phyloP scores from a whole-genome alignment of 306 rosid genomes.

The Astragalus glycyphyllos region DNA sequence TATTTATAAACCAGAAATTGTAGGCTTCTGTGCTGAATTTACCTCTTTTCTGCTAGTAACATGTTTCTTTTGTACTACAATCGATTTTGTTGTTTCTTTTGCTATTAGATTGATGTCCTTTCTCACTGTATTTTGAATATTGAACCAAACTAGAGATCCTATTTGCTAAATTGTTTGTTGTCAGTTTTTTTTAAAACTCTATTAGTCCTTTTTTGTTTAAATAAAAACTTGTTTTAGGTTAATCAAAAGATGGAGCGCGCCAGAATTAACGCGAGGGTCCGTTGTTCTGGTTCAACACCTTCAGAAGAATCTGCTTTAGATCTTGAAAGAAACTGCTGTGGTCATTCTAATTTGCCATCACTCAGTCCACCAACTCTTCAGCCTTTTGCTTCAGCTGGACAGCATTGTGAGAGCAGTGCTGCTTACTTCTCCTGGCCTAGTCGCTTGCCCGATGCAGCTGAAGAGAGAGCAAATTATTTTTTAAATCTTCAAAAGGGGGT shows the following conservation, averaged over 20 bases:
- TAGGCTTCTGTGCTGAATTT: slow-evolving; percentile 29
- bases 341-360: slow-evolving; percentile 92
- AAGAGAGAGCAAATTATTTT: slow-evolving; percentile 95
- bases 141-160: slow-evolving; percentile 28
- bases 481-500: slow-evolving; percentile 93
- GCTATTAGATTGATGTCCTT: neutral
- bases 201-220: slow-evolving; percentile 4
- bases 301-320: slow-evolving; percentile 96
- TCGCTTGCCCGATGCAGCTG: slow-evolving; percentile 81
- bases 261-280: slow-evolving; percentile 68
- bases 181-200: slow-evolving; percentile 10
- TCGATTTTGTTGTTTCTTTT: no score
- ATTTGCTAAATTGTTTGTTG: slow-evolving; percentile 14
- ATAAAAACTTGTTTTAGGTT: slow-evolving; percentile 45
- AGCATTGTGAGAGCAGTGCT: slow-evolving; percentile 90
- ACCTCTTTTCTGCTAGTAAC: neutral
- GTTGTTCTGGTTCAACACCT: slow-evolving; percentile 83
- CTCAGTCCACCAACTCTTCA: slow-evolving; percentile 85
- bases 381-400: slow-evolving; percentile 96
- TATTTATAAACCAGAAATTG: slow-evolving; percentile 1
- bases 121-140: slow-evolving; percentile 21
- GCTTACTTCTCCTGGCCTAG: slow-evolving; percentile 99
- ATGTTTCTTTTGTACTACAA: slow-evolving; percentile 7
- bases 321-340: slow-evolving; percentile 88
- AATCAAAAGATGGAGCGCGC: slow-evolving; percentile 66